Base-by-base conservation (phyloP, 768 basidiomycete genomes). In the Cantharellus anzutake region DNA sequence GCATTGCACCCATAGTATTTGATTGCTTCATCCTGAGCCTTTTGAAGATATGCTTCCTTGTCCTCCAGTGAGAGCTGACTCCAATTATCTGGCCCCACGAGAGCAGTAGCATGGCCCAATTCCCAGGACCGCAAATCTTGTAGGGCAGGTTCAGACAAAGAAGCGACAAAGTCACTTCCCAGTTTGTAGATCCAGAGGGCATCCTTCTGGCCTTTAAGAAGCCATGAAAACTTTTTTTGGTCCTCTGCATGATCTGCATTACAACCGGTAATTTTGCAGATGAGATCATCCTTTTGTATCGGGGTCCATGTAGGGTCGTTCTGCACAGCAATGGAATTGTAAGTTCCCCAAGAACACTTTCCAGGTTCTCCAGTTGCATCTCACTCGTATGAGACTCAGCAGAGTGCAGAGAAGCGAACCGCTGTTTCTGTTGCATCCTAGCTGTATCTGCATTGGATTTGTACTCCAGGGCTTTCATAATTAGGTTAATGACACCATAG, bases 141-240 rank as follows among this genome's bases (percentile, higher is more conserved):
- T 39, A 2, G 16, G 11, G 52, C 20, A 20, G 34, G 42, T 37
- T 4, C 61, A 50, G n/a, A 14, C 50, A 51, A 7, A 7, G 29
- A 59, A 48, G 41, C 41, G 42, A 11, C 58, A 29, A 29, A 61
- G 39, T 2, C 62, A 63, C 11, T 39, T 37, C 11, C 4, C 14
- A n/a, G 35, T 41, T 55, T 66, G 64, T 57, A 42, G 60, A 16
- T 56, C 64, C 20, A 34, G 1, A 11, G 68, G 48, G 71, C 71
- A 11, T 61, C 62, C 2, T 68, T 69, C 60, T 70, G 71, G 58
- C 71, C 70, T 38, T 63, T 64, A 35, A 59, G 61, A 37, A 67
- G 59, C 3, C 65, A 65, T 35, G 20, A 29, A 29, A 29, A 29
- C 20, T 29, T 29, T 29, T n/a, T 29, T 29, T 29, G 20, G 20